Evolutionary conservation across 768 basidiomycete genomes (phyloP).

Genomic region (Pleurotus djamor): DNA sequence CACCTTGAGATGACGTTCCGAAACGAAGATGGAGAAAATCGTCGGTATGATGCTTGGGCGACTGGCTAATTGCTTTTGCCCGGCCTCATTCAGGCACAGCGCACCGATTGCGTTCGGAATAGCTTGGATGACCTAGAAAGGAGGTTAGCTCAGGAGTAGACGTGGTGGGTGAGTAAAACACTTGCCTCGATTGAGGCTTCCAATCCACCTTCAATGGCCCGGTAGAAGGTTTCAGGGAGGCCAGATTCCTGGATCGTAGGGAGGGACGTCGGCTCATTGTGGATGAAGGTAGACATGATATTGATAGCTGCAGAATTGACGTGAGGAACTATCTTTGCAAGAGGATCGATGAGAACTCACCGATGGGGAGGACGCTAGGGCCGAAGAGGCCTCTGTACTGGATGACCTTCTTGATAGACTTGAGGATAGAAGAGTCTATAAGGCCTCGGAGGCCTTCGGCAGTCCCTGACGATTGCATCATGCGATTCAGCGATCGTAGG

Average conservation of each 20-base stretch:
- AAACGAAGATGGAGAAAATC: constrained; percentile 85
- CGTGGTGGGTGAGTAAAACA: neutral
- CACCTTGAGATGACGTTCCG: constrained; percentile 77
- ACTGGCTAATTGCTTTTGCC: constrained; percentile 75
- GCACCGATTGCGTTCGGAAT: constrained; percentile 96
- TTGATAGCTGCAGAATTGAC: constrained; percentile 67
- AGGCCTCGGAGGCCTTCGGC: constrained; percentile 93
- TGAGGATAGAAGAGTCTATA: constrained; percentile 85
- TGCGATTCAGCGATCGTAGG: constrained; percentile 89
- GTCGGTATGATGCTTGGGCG: constrained; percentile 82
- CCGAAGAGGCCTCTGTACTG: constrained; percentile 83
- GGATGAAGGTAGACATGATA: constrained; percentile 94
- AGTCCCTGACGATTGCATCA: constrained; percentile 96
- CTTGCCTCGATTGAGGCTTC: constrained; percentile 86
- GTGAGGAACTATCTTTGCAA: too few relatives aligned
- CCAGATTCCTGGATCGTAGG: constrained; percentile 90
- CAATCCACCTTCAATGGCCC: constrained; percentile 77
- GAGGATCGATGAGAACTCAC: constrained; percentile 46
- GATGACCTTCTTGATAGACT: constrained; percentile 86
- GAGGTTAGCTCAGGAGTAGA: neutral
- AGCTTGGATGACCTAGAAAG: constrained; percentile 77
- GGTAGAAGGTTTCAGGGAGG: constrained; percentile 87
- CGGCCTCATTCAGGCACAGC: constrained; percentile 89
- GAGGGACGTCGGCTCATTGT: constrained; percentile 97
- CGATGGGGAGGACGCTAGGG: constrained; percentile 79